Evolutionary conservation across 169 alveolate species (phyloP), one percentile per base, ranked within the genome.

Genomic region (Plasmodium berghei): DNA sequence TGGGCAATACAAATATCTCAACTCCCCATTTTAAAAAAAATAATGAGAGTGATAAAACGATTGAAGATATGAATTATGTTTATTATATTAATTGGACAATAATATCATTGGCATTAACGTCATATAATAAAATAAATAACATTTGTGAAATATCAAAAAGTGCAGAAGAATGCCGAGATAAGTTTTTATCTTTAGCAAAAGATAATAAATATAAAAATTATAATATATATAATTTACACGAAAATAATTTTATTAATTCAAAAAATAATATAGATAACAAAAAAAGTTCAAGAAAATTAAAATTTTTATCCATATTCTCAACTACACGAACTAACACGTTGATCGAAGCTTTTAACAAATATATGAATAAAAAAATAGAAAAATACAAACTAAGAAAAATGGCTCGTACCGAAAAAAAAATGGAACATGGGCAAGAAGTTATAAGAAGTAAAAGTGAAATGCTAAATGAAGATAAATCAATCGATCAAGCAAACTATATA

Each of bases 21-120:
- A n/a, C n/a, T 14, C 34, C 20, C 16, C 10, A 70, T 46, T 28
- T 2, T 5, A 48, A 70, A 28, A 67, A n/a, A 22, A 59, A 18
- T 49, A 40, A 58, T 42, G 55, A 54, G 24, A 24, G 40, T 72
- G 54, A 18, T 28, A 73, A 61, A 34, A 59, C 45, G 16, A 16
- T 70, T 48, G 26, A 22, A 5, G 69, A 42, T 72, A 40, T 4
- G 1, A 52, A 67, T 61, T 62, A 83, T 46, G 69, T 58, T 40
- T 48, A 83, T 72, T 22, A 42, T 62, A 83, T 83, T n/a, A 83
- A 83, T 40, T 83, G 90, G 90, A 54, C 54, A 34, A 83, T 83
- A 22, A 83, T 83, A 83, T 83, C 90, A 26, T 10, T 83, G 24
- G 90, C 83, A 28, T 72, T 83, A 58, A 42, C 72, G 48, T 83